Conservation (phyloP, 2,329 filamentous ascomycete genomes). For the Plenodomus lindquistii region DNA sequence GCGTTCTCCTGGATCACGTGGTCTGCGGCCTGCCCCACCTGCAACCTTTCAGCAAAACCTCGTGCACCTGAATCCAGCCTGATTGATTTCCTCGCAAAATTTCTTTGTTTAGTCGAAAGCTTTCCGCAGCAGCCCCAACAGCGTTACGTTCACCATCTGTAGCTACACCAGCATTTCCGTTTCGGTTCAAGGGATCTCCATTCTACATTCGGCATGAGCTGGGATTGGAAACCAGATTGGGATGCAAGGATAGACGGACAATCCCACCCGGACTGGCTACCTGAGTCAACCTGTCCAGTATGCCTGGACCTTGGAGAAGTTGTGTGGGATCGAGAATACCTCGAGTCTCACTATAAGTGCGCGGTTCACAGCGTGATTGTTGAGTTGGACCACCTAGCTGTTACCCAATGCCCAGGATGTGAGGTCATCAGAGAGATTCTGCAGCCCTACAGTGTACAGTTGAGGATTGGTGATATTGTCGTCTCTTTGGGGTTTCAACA, state of each 20-base stretch:
- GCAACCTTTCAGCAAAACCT: too few species aligned
- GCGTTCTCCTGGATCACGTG: too few species aligned
- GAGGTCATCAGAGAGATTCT: neutral
- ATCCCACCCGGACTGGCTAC: neutral
- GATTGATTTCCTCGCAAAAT: too few species aligned
- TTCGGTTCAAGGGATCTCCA: too few species aligned
- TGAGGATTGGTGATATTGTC: neutral
- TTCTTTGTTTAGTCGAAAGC: too few species aligned
- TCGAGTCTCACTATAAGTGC: too few species aligned
- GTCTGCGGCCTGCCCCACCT: too few species aligned
- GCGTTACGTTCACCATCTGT: too few species aligned
- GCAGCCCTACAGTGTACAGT: neutral
- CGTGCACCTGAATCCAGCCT: too few species aligned
- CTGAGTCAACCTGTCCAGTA: neutral
- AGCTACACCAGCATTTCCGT: too few species aligned
- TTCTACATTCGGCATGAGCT: too few species aligned
- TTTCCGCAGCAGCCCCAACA: too few species aligned
- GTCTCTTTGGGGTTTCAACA: neutral
- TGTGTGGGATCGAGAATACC: neutral
- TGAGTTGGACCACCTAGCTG: neutral
- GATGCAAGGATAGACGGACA: neutral
- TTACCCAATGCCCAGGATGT: neutral
- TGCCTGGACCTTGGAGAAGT: constrained; percentile 1
- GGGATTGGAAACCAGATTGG: neutral
- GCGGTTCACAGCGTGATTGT: neutral